Percentiles rank a stretch among this genome's conserved stretches.
phyloP scores from a whole-genome alignment of 768 basidiomycete genomes.

The Hydnomerulius pinastri region DNA sequence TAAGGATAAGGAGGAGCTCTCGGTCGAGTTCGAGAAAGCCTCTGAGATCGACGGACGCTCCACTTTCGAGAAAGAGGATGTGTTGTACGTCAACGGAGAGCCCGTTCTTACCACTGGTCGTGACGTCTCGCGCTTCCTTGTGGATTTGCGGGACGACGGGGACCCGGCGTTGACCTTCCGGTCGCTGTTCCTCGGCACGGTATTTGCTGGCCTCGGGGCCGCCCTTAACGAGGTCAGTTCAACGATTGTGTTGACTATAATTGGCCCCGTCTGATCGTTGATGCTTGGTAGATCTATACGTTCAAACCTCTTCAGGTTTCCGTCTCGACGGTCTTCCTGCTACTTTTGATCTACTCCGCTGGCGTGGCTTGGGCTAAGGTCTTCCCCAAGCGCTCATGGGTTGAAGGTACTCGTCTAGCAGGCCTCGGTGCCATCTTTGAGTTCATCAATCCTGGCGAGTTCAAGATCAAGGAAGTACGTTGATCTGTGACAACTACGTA shows the following conservation, averaged over 20 bases:
- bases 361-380: conserved; percentile 53
- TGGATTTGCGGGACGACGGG: conserved; percentile 59
- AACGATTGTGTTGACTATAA: background rate
- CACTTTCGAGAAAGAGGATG: background rate
- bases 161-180: conserved; percentile 58
- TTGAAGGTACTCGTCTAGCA: conserved; percentile 46
- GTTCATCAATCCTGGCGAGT: conserved; percentile 60
- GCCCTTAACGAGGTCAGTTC: conserved; percentile 51
- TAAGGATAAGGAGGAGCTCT: background rate
- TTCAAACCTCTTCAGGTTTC: conserved; percentile 58
- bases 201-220: conserved; percentile 60
- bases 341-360: conserved; percentile 53
- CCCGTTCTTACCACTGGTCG: conserved; percentile 29
- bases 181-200: conserved; percentile 55
- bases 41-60: background rate
- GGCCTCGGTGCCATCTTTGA: conserved; percentile 41
- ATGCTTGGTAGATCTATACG: conserved; percentile 47
- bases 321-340: conserved; percentile 58
- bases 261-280: background rate
- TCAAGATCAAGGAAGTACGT: conserved; percentile 58
- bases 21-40: background rate
- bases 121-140: conserved; percentile 56
- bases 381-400: conserved; percentile 42
- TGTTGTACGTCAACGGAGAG: conserved; percentile 2
- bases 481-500: background rate